Evolutionary conservation across 192 early-diverging fungal genomes (phyloP).

Genomic region (Coemansia erecta): DNA sequence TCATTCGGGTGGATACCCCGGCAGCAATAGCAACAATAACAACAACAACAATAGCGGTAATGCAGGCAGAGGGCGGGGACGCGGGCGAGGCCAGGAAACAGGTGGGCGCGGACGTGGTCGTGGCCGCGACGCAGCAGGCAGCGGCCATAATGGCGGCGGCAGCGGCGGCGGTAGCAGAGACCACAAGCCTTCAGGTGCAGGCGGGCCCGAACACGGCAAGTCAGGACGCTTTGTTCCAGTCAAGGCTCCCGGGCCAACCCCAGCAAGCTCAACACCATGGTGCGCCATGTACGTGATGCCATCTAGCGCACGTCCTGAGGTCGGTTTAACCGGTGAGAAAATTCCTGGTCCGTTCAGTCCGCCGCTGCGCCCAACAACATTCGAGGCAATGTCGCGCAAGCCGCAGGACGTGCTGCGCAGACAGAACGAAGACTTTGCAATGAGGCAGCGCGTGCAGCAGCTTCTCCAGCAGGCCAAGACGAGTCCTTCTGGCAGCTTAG

Average conservation of each 20-base stretch:
- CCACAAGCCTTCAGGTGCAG: background rate
- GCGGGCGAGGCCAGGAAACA: no score
- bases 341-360: constrained; percentile 50
- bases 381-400: constrained; percentile 10
- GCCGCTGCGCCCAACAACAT: constrained; percentile 26
- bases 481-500: constrained; percentile 37
- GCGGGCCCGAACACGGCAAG: background rate
- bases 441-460: constrained; percentile 41
- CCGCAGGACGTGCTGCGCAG: constrained; percentile 45
- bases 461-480: constrained; percentile 46
- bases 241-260: constrained; percentile 19
- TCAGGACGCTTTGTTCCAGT: constrained; percentile 18
- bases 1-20: background rate
- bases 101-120: no score
- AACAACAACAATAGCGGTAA: background rate
- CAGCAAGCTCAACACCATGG: constrained; percentile 31
- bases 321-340: constrained; percentile 39
- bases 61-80: no score
- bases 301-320: constrained; percentile 32
- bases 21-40: background rate
- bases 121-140: no score
- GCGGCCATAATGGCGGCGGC: no score
- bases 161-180: background rate
- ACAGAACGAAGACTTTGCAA: constrained; percentile 35
- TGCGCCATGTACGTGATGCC: constrained; percentile 35